These are phyloP conservation scores for Macroventuria anomochaeta DNA, from an alignment of 2,329 filamentous ascomycete genomes.

Conservation along the genomic window DNA sequence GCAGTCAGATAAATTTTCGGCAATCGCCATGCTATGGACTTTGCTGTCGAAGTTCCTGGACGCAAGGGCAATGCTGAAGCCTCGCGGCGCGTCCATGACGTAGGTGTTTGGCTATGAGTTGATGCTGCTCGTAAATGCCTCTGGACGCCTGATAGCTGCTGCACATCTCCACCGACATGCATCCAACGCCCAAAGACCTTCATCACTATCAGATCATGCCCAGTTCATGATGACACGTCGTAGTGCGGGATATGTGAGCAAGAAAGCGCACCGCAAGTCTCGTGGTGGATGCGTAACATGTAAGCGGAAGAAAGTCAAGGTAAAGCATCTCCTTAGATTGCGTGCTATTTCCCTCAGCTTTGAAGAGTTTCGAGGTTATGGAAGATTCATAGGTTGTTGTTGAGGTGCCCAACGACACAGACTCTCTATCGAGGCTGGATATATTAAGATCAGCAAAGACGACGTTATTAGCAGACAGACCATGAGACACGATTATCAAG, in stretches of 20 bases:
- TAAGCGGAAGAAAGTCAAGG: constrained; percentile 47
- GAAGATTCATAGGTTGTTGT: no score
- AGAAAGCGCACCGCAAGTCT: constrained; percentile 43
- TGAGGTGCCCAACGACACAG: neutral
- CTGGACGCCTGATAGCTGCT: neutral
- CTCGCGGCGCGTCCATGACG: neutral
- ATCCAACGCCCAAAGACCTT: neutral
- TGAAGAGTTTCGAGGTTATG: no score
- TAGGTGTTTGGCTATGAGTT: neutral
- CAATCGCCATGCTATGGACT: no score
- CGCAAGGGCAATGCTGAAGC: no score
- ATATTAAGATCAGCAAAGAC: neutral
- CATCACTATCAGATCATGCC: neutral
- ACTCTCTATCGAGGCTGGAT: neutral
- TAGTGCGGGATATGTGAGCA: constrained; percentile 39
- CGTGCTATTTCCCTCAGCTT: no score
- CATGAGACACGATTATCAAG: neutral
- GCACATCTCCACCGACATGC: neutral
- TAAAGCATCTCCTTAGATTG: constrained; percentile 6
- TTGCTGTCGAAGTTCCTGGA: no score
- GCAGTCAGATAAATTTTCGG: no score
- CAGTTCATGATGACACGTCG: constrained; percentile 31
- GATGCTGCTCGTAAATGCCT: neutral
- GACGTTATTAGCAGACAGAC: neutral
- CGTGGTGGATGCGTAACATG: constrained; percentile 40